Evolutionary conservation across 257 asterid species (phyloP).

Genomic region (Jacaranda copaia): DNA sequence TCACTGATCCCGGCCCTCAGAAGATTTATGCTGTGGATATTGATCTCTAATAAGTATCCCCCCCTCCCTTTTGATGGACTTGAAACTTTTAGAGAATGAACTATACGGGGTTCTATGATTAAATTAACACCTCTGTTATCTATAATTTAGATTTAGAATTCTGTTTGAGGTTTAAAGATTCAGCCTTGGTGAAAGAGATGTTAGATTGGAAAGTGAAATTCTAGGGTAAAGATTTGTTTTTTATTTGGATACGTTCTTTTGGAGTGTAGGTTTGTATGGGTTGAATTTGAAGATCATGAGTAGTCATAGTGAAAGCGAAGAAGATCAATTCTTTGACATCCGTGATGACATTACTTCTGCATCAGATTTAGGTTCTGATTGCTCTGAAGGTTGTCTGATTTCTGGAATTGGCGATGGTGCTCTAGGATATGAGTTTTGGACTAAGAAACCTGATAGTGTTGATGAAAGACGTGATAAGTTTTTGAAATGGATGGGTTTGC

Average conservation of each 20-base stretch:
- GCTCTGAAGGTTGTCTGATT: conserved; percentile 43
- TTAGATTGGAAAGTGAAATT: neutral
- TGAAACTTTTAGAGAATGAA: neutral
- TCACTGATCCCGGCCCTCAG: conserved; percentile 1
- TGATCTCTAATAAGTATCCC: neutral
- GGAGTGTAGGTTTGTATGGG: conserved; percentile 37
- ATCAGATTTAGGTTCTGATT: conserved; percentile 52
- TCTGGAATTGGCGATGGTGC: conserved; percentile 41
- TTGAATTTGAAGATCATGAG: conserved; percentile 49
- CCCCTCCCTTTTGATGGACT: neutral
- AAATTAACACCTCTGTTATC: neutral
- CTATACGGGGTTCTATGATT: neutral
- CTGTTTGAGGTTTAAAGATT: neutral
- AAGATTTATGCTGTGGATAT: conserved; percentile 21
- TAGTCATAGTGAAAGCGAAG: conserved; percentile 39
- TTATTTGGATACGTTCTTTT: conserved; percentile 18
- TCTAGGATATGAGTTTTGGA: conserved; percentile 66
- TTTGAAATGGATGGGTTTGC: conserved; percentile 61
- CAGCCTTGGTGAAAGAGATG: neutral
- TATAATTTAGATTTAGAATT: neutral
- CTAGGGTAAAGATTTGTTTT: neutral
- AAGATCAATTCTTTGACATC: conserved; percentile 63
- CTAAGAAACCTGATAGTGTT: conserved; percentile 52
- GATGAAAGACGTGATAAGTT: conserved; percentile 61
- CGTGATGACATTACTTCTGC: conserved; percentile 51